Percentiles rank a stretch among this genome's conserved stretches.
phyloP scores from a whole-genome alignment of 352 stramenopile species.

The Pythium oligandrum region DNA sequence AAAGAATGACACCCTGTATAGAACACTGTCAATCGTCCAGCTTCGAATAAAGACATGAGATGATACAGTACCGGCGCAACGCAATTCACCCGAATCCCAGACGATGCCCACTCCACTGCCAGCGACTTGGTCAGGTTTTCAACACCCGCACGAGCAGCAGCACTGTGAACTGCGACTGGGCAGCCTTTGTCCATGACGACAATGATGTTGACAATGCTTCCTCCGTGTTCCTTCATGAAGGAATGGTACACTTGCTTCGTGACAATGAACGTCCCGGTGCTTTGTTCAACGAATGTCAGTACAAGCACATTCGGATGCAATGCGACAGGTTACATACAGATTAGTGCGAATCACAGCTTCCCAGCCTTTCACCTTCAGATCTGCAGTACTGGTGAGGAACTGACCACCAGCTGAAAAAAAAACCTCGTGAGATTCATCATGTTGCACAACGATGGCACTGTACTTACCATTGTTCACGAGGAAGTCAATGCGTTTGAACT shows the following conservation, averaged over 20 bases:
- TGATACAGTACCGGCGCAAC: conserved; percentile 26
- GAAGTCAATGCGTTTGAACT: conserved; percentile 85
- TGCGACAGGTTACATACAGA: conserved; percentile 31
- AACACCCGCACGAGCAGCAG: conserved; percentile 88
- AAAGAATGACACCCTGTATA: conserved; percentile 51
- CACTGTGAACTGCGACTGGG: conserved; percentile 88
- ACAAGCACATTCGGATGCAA: conserved; percentile 1
- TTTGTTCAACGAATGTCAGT: conserved; percentile 10
- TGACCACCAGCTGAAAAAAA: conserved; percentile 76
- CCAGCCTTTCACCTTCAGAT: conserved; percentile 90
- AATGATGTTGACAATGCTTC: conserved; percentile 95
- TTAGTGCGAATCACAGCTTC: conserved; percentile 92
- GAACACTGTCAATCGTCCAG: too few relatives aligned
- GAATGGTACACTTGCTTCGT: conserved; percentile 90
- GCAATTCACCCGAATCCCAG: conserved; percentile 90
- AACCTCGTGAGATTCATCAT: conserved; percentile 5
- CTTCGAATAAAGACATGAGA: conserved; percentile 1
- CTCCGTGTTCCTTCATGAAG: conserved; percentile 92
- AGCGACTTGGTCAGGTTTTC: conserved; percentile 94
- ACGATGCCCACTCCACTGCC: conserved; percentile 91
- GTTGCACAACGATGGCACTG: neutral
- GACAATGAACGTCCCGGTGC: conserved; percentile 89
- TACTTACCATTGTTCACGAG: conserved; percentile 89
- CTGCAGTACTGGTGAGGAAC: conserved; percentile 85
- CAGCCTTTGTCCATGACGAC: conserved; percentile 93